phyloP scores from a whole-genome alignment of 2,329 filamentous ascomycete species.

The Claviceps sp. region DNA sequence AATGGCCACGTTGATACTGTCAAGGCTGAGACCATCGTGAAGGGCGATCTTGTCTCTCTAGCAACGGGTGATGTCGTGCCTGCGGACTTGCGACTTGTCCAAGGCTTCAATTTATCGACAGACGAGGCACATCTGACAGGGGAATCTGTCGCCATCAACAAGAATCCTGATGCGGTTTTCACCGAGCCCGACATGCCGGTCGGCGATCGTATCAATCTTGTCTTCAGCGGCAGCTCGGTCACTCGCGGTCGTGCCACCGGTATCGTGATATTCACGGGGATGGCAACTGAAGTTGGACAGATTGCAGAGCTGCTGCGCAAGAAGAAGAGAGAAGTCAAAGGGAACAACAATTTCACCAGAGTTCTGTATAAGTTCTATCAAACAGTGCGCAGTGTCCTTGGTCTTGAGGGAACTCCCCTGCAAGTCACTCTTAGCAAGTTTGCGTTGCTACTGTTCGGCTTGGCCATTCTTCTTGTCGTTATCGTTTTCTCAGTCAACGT shows the following conservation, averaged over 20 bases:
- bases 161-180: conserved; percentile 45
- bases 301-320: conserved; percentile 58
- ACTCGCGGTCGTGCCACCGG: conserved; percentile 57
- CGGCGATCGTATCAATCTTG: conserved; percentile 58
- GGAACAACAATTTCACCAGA: conserved; percentile 28
- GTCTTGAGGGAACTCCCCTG: conserved; percentile 64
- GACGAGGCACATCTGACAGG: conserved; percentile 66
- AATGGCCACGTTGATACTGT: conserved; percentile 36
- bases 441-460: conserved; percentile 64
- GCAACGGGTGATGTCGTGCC: conserved; percentile 56
- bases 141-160: conserved; percentile 56
- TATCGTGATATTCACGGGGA: conserved; percentile 56
- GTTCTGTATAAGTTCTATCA: conserved; percentile 30
- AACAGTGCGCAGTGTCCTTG: conserved; percentile 41
- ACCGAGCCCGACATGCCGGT: conserved; percentile 42
- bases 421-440: conserved; percentile 79
- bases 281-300: conserved; percentile 62
- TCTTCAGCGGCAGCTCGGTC: conserved; percentile 59
- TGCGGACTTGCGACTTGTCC: conserved; percentile 51
- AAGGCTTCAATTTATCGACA: conserved; percentile 60
- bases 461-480: conserved; percentile 48
- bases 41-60: conserved; percentile 51
- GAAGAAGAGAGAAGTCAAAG: conserved; percentile 31
- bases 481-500: conserved; percentile 48
- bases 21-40: conserved; percentile 45